Base-by-base conservation (phyloP, 148 eudicot genomes). In the Bassia scoparia region DNA sequence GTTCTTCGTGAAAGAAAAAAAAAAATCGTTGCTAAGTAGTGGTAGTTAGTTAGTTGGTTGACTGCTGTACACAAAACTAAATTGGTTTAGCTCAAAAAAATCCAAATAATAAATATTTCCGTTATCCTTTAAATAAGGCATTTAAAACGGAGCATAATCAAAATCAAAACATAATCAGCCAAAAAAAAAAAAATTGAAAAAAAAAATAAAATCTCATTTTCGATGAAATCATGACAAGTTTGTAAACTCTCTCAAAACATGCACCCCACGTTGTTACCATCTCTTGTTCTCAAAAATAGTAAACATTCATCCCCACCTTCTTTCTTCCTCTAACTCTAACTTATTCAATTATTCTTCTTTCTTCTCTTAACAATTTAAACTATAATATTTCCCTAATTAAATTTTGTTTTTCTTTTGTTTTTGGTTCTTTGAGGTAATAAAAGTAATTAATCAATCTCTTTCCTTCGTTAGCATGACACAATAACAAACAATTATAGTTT, bases 241-340 rank as follows among this genome's bases (percentile, higher is more conserved):
- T 72, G 33, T 49, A 76, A 49, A 13, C 34, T 50, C 50, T 43
- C 58, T 43, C 58, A 44, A 74, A 80, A 66, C 75, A 80, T 80
- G 82, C 75, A 75, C 75, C 76, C 72, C 79, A 75, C 78, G 75
- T 80, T 80, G 50, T 18, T 30, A 43, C 34, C 27, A 61, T 27
- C 61, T 58, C 34, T 15, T 46, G 27, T 35, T 70, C 46, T 72
- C 79, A 80, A 80, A 80, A 65, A 65, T 80, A 75, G 79, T 70
- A 80, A 80, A 70, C 76, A 75, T 70, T 66, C 68, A 80, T 63
- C 67, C 67, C 44, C 70, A 61, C 46, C 74, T 72, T 55, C 59
- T 52, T 16, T 27, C 44, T 41, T 54, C 61, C 31, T 17, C 17
- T 41, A 74, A 23, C 5, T 24, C 8, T 49, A 48, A 41, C 46